Percentiles rank a stretch among this genome's conserved stretches.
phyloP scores from a whole-genome alignment of 2,329 filamentous ascomycete species.

The Aspergillus awamori region DNA sequence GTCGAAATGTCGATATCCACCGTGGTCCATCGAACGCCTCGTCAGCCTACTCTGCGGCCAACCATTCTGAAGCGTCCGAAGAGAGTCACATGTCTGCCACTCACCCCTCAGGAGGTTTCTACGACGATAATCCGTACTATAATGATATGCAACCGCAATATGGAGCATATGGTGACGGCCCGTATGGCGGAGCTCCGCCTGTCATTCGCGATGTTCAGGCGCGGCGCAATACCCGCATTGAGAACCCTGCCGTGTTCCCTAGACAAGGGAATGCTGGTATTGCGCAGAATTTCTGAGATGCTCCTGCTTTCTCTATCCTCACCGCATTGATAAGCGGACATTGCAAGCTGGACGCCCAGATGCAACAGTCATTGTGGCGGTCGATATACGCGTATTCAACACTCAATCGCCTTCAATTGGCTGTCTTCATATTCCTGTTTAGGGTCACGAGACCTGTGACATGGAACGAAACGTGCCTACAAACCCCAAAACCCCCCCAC shows the following conservation, averaged over 20 bases:
- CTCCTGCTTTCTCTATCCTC: neutral
- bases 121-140: constrained; percentile 61
- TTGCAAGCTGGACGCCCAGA: neutral
- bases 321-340: neutral
- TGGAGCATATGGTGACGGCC: constrained; percentile 59
- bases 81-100: constrained; percentile 54
- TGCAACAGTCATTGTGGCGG: neutral
- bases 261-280: constrained; percentile 91
- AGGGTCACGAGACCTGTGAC: neutral
- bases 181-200: constrained; percentile 64
- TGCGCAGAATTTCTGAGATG: constrained; percentile 84
- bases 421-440: neutral
- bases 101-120: constrained; percentile 54
- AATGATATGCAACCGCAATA: constrained; percentile 45
- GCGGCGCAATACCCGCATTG: constrained; percentile 89
- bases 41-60: constrained; percentile 85
- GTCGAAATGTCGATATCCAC: constrained; percentile 71
- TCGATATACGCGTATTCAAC: neutral
- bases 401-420: neutral
- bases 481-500: neutral
- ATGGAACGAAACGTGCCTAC: neutral
- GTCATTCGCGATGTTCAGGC: constrained; percentile 93
- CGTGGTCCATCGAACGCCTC: constrained; percentile 94
- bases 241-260: constrained; percentile 84
- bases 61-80: constrained; percentile 67